A percentile compares a stretch with the other conserved stretches of the same genome.
Conservation (phyloP, 257 asterid genomes). For the Marsdenia floribunda region DNA sequence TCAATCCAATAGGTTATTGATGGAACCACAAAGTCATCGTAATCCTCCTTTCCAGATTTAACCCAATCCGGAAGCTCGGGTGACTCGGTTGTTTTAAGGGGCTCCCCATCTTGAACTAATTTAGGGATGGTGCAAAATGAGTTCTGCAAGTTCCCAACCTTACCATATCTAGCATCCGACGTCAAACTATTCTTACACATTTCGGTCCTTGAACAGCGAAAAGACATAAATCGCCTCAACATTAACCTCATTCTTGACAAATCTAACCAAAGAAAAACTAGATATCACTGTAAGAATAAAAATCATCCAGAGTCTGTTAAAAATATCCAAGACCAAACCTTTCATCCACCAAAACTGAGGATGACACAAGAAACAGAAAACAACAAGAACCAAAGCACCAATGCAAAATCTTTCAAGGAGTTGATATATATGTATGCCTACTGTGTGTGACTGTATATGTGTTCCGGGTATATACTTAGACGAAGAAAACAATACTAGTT, state of each 20-base stretch:
- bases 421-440: neutral
- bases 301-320: neutral
- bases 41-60: constrained; percentile 22
- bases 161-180: constrained; percentile 16
- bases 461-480: neutral
- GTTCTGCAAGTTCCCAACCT: constrained; percentile 26
- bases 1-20: constrained; percentile 67
- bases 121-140: constrained; percentile 39
- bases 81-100: constrained; percentile 38
- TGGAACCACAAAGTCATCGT: constrained; percentile 82
- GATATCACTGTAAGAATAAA: neutral
- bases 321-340: neutral
- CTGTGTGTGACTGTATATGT: neutral
- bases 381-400: neutral
- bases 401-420: neutral
- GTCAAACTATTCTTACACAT: constrained; percentile 13
- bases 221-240: constrained; percentile 25
- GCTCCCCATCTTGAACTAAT: constrained; percentile 24
- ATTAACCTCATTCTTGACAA: constrained; percentile 37
- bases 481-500: neutral
- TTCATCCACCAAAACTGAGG: neutral
- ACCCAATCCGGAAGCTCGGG: constrained; percentile 88
- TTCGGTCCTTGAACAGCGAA: constrained; percentile 27
- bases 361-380: neutral
- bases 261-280: neutral